A percentile compares a stretch with the other conserved stretches of the same genome.
Evolutionary conservation across 2,329 filamentous ascomycete genomes (phyloP).

Genomic region (Aschersonia sp.): DNA sequence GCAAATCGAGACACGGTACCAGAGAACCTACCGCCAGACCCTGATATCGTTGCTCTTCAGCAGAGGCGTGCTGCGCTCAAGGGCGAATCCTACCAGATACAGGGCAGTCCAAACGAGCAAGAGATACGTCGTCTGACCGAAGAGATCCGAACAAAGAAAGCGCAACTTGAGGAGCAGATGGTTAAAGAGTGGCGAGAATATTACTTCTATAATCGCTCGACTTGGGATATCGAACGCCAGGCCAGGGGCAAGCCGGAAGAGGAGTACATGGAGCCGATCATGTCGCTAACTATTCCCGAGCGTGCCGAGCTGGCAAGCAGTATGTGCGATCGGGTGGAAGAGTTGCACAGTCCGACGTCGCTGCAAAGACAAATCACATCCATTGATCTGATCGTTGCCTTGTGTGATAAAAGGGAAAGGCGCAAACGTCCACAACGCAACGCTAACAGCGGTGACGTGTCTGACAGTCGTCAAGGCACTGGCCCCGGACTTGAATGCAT

Average conservation of each 20-base stretch:
- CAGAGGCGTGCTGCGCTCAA: constrained; percentile 9
- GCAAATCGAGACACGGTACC: constrained; percentile 14
- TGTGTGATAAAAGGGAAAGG: constrained; percentile 10
- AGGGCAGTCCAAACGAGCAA: constrained; percentile 9
- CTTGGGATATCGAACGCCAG: constrained; percentile 13
- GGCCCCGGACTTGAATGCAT: background rate
- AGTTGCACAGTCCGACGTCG: constrained; percentile 6
- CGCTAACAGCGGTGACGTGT: no score
- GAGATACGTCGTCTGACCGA: constrained; percentile 10
- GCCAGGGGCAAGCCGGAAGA: constrained; percentile 6
- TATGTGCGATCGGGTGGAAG: constrained; percentile 7
- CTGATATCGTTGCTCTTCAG: constrained; percentile 12
- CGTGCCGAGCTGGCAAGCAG: constrained; percentile 6
- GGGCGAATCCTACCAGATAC: constrained; percentile 10
- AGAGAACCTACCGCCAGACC: constrained; percentile 10
- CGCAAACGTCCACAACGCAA: no score
- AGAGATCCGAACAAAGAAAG: constrained; percentile 9
- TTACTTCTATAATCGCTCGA: constrained; percentile 14
- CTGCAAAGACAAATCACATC: constrained; percentile 6
- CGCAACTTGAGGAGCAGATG: constrained; percentile 6
- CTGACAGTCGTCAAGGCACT: background rate
- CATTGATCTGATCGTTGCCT: constrained; percentile 8
- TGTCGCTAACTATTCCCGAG: constrained; percentile 8
- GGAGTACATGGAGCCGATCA: constrained; percentile 8
- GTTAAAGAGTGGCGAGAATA: constrained; percentile 11